Conservation (phyloP, 768 basidiomycete genomes). For the Tylopilus subfusipes region DNA sequence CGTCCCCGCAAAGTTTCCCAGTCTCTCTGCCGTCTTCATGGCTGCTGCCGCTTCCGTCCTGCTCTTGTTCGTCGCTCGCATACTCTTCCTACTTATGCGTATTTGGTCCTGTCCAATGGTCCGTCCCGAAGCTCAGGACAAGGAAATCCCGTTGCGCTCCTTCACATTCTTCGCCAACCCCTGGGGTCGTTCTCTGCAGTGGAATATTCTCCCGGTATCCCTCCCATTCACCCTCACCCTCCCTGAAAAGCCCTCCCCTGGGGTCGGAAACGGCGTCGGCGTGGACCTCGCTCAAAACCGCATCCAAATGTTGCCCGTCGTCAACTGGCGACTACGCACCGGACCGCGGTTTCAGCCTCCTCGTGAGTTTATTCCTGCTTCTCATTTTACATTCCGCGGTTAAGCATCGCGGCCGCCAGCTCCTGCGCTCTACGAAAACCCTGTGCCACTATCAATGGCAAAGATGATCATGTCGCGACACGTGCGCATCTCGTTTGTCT, state of each 20-base stretch:
- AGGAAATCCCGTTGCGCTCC: constrained; percentile 5
- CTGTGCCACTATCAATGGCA: constrained; percentile 46
- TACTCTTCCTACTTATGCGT: constrained; percentile 27
- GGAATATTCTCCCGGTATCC: constrained; percentile 27
- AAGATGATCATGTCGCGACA: constrained; percentile 54
- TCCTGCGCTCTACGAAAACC: constrained; percentile 41
- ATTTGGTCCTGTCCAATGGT: constrained; percentile 24
- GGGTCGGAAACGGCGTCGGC: constrained; percentile 6
- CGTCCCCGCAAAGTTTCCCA: constrained; percentile 29
- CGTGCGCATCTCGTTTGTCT: constrained; percentile 30
- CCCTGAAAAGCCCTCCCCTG: constrained; percentile 20
- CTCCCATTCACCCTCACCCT: constrained; percentile 25
- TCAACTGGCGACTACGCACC: constrained; percentile 21
- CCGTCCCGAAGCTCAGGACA: constrained; percentile 14
- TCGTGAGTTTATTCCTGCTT: constrained; percentile 21
- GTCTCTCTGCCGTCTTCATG: constrained; percentile 31
- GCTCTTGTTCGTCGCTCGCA: constrained; percentile 30
- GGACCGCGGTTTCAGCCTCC: constrained; percentile 31
- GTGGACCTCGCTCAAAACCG: constrained; percentile 10
- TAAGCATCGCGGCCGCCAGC: constrained; percentile 25
- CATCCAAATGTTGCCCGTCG: constrained; percentile 14
- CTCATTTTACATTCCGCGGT: not conserved
- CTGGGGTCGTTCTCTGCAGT: constrained; percentile 23
- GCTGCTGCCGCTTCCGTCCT: constrained; percentile 27
- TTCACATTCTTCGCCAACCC: not conserved